Evolutionary conservation across 345 rosid species (phyloP).

Genomic region (Syzygium aromaticum): DNA sequence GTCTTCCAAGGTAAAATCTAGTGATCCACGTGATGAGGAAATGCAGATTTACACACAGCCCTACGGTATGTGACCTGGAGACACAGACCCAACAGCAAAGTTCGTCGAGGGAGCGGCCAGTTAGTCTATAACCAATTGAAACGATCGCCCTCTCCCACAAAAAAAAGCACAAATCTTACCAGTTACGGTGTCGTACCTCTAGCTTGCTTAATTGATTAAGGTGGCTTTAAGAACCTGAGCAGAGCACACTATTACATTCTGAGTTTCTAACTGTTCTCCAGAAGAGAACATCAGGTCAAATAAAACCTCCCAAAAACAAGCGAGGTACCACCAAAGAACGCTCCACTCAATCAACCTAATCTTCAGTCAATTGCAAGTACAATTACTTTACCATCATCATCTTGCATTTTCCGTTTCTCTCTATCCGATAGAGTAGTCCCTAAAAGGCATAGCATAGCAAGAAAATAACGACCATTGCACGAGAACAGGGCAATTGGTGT

Average conservation of each 20-base stretch:
- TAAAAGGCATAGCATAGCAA: neutral
- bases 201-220: neutral
- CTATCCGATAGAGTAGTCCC: neutral
- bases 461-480: neutral
- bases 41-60: neutral
- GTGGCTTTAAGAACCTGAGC: neutral
- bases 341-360: neutral
- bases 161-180: neutral
- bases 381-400: neutral
- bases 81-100: neutral
- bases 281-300: neutral
- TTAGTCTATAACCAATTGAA: neutral
- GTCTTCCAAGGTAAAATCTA: neutral
- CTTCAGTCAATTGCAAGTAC: neutral
- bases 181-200: neutral
- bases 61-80: neutral
- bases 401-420: neutral
- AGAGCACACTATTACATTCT: neutral
- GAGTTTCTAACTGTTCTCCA: neutral
- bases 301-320: neutral
- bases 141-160: neutral
- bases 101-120: neutral
- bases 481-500: neutral
- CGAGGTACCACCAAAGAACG: neutral
- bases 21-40: neutral